Percentiles rank a stretch among this genome's conserved stretches.
phyloP scores from a whole-genome alignment of 257 asterid genomes.

The Solanum stenotomum region DNA sequence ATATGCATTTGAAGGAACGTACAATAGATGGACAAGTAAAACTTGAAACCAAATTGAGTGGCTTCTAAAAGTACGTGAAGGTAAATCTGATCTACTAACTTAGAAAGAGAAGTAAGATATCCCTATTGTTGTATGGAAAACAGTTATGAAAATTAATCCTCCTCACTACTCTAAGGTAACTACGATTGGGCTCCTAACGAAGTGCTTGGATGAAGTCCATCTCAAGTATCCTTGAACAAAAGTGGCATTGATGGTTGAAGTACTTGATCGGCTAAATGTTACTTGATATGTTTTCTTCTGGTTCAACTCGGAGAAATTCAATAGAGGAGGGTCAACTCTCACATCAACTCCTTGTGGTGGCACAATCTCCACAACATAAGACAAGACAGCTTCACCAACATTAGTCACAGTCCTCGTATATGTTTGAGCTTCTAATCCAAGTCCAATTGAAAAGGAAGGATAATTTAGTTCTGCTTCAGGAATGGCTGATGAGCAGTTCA shows the following conservation, averaged over 20 bases:
- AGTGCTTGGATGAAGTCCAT: constrained; percentile 16
- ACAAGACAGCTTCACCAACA: constrained; percentile 20
- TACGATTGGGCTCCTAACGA: constrained; percentile 16
- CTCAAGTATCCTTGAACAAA: constrained; percentile 16
- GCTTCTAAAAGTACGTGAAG: neutral
- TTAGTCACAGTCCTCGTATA: constrained; percentile 32
- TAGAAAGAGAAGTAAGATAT: neutral
- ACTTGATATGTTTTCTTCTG: constrained; percentile 6
- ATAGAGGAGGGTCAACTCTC: constrained; percentile 6
- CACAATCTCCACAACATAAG: neutral
- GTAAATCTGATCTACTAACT: neutral
- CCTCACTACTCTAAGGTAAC: neutral
- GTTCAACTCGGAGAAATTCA: constrained; percentile 3
- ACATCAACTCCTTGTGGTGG: constrained; percentile 6
- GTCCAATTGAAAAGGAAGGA: constrained; percentile 21
- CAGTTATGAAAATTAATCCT: neutral
- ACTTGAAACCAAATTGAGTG: neutral
- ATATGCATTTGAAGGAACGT: neutral
- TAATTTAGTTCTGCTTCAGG: constrained; percentile 23
- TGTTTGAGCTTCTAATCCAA: constrained; percentile 1
- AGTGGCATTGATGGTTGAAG: neutral
- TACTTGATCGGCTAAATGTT: constrained; percentile 3
- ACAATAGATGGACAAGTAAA: neutral
- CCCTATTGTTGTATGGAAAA: neutral
- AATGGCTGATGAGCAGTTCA: constrained; percentile 4